Evolutionary conservation across 1,284 basidiomycete genomes (phyloP), one percentile per base, ranked within the genome.

Genomic region (Rhodotorula sp.): DNA sequence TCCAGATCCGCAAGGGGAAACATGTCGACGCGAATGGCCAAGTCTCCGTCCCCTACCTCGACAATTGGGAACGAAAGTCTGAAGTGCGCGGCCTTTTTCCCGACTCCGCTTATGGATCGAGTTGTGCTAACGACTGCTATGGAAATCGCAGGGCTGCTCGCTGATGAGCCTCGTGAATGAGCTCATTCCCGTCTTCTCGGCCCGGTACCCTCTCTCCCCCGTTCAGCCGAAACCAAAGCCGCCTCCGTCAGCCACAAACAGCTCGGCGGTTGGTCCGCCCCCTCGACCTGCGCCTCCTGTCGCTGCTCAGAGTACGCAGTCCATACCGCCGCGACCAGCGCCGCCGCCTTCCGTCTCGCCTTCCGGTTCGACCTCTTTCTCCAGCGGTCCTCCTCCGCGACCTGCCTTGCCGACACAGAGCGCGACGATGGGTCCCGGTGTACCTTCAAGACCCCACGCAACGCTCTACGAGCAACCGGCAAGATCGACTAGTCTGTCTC

Each of bases 11-110:
- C 73, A 86, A 90, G 38, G 87, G 90, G 19, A 85, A 84, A 61
- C 85, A 87, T 77, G 85, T 98, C 73, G 93, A 97, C 77, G 87
- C 90, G 60, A 92, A 91, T 78, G 97, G 97, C 15, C 84, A 59
- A 85, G 75, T 92, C 87, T 77, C 81, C 81, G 54, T 83, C 87
- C 58, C 86, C 52, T 95, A 94, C 80, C 80, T 90, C 52, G 84
- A 84, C 49, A 83, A 87, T 68, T 98, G 97, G 95, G 83, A 85
- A 73, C 84, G 85, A 77, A 93, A 95, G 81, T 87, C 86, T 79
- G 93, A 95, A 86, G 94, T 94, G 77, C 74, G 79, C 65, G 28
- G 38, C 19, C 48, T 14, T 55, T 26, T 23, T 26, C 21, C 26
- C 14, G 14, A 28, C n/a, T 12, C n/a, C 54, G 54, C 3, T 55